Evolutionary conservation across 345 rosid genomes (phyloP), one percentile per base, ranked within the genome.

Genomic region (Hibiscus trionum): DNA sequence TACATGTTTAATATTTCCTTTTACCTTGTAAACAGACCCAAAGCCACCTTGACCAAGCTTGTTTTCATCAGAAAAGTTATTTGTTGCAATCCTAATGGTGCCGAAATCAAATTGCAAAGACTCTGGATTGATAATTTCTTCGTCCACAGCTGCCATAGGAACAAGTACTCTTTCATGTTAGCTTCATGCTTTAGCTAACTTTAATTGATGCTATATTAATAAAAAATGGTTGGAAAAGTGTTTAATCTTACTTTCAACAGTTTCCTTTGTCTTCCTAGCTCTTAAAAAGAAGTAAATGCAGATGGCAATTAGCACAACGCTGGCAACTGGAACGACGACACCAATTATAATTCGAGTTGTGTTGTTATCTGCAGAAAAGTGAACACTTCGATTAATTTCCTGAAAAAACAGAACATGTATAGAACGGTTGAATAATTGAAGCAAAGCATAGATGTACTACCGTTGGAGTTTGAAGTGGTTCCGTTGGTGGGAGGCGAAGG

Each of bases 21-120:
- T 31, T 31, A 31, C 35, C 35, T 31, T 4, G 35, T 31, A 31
- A 31, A 4, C 35, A 31, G 35, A 31, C 5, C 35, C 35, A 31
- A 31, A 31, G 35, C 35, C 65, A 21, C 73, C 73, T 42, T 71
- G 73, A 7, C 73, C 66, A 3, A 71, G 66, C 37, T 35, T 57
- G 42, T 58, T 58, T 4, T 12, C 37, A 11, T 37, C 19, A 39
- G 31, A 12, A 58, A 71, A 71, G 55, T 57, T 39, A 24, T 70
- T 24, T 35, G 73, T 70, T 37, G 73, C 52, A 21, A 2, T 24
- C 21, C 33, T 42, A 21, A 65, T 65, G 17, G 33, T 65, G 31
- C 11, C 17, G 12, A 65, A 65, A 42, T 42, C 69, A 42, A 17
- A 65, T 65, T 65, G 69, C 16, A 65, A 19, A 17, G 52, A 65